phyloP scores from a whole-genome alignment of 2,329 filamentous ascomycete genomes.

The Stachybotrys chlorohalonatus region DNA sequence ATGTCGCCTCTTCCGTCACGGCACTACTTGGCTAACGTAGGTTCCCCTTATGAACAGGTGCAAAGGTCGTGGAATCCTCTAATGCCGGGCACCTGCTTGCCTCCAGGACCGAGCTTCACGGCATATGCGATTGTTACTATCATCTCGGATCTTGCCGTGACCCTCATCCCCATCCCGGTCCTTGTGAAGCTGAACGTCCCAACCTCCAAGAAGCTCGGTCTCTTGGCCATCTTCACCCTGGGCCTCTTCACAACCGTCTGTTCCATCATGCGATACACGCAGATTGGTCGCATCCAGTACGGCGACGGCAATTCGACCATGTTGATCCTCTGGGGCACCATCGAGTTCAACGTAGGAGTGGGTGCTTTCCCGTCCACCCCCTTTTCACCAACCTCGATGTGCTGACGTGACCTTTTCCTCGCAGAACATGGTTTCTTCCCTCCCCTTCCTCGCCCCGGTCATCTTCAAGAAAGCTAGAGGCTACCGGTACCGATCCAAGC shows the following conservation, averaged over 20 bases:
- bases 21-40: not conserved
- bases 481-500: conserved; percentile 29
- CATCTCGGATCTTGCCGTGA: conserved; percentile 38
- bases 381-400: not conserved
- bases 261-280: conserved; percentile 40
- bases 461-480: conserved; percentile 31
- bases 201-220: conserved; percentile 37
- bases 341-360: conserved; percentile 50
- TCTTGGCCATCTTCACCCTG: conserved; percentile 41
- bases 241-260: conserved; percentile 47
- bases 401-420: no score
- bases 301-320: conserved; percentile 47
- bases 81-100: conserved; percentile 32
- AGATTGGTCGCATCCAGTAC: conserved; percentile 39
- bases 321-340: conserved; percentile 46
- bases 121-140: conserved; percentile 43
- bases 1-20: conserved; percentile 5
- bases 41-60: conserved; percentile 13
- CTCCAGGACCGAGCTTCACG: conserved; percentile 38
- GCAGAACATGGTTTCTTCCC: conserved; percentile 36
- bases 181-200: conserved; percentile 38
- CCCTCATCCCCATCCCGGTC: conserved; percentile 40
- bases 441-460: conserved; percentile 34
- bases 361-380: conserved; percentile 8
- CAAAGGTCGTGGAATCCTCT: conserved; percentile 35